Conservation (phyloP, 495 filamentous ascomycete species). For the Xylaria longipes region DNA sequence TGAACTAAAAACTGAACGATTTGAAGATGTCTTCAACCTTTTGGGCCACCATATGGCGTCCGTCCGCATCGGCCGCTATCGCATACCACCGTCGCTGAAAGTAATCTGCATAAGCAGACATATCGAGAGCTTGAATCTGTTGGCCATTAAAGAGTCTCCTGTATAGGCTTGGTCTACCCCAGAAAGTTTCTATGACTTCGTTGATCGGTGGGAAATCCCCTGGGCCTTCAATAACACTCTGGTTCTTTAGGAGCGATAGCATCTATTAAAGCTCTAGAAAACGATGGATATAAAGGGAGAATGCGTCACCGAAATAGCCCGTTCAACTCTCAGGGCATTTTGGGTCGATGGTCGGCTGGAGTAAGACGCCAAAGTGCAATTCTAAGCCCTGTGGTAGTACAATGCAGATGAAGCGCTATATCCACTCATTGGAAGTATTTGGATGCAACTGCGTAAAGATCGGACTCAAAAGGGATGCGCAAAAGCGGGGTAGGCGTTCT, state of each 20-base stretch:
- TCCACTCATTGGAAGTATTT: neutral
- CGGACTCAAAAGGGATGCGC: neutral
- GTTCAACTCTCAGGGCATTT: neutral
- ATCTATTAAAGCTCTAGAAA: neutral
- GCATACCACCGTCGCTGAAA: conserved; percentile 28
- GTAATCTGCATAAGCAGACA: conserved; percentile 27
- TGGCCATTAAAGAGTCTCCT: conserved; percentile 30
- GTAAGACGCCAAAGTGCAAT: neutral
- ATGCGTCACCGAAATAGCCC: neutral
- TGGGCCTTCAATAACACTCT: neutral
- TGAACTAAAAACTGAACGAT: neutral
- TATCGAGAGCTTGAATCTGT: conserved; percentile 4
- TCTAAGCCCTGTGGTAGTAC: conserved; percentile 5
- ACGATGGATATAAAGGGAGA: neutral
- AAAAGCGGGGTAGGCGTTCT: neutral
- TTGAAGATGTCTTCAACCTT: conserved; percentile 16
- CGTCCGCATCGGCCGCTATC: conserved; percentile 26
- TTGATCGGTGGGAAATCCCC: neutral
- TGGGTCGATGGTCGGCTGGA: neutral
- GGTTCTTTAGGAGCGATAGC: neutral
- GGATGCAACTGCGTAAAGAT: neutral
- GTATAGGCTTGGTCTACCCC: neutral
- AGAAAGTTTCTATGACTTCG: neutral
- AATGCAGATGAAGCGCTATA: neutral
- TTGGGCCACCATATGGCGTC: conserved; percentile 21